Percentiles rank a stretch among this genome's conserved stretches.
These are phyloP conservation scores for Balansia obtecta DNA, from an alignment of 2,329 filamentous ascomycete species.

Conservation along the genomic window DNA sequence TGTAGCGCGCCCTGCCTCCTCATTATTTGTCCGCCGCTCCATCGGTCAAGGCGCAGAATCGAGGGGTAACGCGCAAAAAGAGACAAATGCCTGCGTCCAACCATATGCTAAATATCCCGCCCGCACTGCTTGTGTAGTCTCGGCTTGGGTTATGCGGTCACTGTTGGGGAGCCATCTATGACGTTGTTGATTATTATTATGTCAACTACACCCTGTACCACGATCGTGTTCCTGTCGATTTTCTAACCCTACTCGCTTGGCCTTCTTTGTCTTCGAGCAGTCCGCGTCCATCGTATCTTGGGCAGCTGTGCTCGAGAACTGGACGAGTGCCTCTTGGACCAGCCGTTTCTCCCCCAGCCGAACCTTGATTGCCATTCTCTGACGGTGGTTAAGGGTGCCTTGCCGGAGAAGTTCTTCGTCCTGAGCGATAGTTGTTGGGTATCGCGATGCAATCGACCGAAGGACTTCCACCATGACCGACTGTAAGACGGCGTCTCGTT, in stretches of 20 bases:
- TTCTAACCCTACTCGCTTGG: conserved; percentile 15
- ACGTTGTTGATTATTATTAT: neutral
- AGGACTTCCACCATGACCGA: conserved; percentile 27
- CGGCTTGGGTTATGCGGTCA: neutral
- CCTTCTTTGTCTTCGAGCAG: conserved; percentile 17
- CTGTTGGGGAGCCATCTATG: neutral
- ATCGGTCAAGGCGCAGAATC: neutral
- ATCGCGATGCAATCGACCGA: conserved; percentile 26
- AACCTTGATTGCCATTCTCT: conserved; percentile 52
- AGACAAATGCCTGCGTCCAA: neutral
- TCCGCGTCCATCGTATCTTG: conserved; percentile 9
- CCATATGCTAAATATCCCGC: neutral
- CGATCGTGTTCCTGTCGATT: neutral
- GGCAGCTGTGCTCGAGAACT: conserved; percentile 17
- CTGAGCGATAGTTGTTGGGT: conserved; percentile 28
- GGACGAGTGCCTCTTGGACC: conserved; percentile 37
- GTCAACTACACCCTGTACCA: neutral
- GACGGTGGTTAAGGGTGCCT: conserved; percentile 20
- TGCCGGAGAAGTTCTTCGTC: conserved; percentile 26
- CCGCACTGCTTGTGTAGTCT: neutral
- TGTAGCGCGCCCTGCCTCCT: neutral
- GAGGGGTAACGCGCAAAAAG: neutral
- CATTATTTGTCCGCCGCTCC: neutral
- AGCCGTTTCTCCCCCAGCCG: conserved; percentile 62
- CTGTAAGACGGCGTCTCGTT: conserved; percentile 33